phyloP scores from a whole-genome alignment of 2,329 filamentous ascomycete species.

The Epichloe baconii region DNA sequence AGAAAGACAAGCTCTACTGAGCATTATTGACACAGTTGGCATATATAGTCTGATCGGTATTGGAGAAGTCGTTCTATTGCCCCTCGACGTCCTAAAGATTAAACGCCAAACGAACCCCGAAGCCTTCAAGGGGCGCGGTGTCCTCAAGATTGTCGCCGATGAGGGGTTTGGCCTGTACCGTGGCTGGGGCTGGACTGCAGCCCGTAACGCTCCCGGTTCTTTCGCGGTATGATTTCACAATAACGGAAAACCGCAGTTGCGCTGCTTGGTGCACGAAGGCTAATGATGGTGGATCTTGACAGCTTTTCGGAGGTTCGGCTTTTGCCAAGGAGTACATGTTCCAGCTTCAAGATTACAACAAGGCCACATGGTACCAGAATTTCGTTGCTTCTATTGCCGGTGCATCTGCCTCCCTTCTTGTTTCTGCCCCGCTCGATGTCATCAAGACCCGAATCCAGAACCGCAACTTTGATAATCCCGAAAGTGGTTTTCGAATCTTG shows the following conservation, averaged over 20 bases:
- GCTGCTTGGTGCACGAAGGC: neutral
- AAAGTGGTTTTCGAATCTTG: constrained; percentile 84
- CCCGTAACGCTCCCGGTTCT: constrained; percentile 89
- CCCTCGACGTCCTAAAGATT: constrained; percentile 96
- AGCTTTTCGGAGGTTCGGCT: constrained; percentile 94
- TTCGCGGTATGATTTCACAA: constrained; percentile 62
- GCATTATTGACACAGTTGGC: neutral
- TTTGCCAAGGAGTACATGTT: constrained; percentile 97
- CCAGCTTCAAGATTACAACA: constrained; percentile 85
- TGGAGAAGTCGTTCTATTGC: constrained; percentile 89
- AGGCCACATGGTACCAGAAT: constrained; percentile 88
- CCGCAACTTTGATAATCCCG: constrained; percentile 95
- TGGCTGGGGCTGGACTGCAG: constrained; percentile 95
- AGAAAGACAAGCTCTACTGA: too few relatives aligned
- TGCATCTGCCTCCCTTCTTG: constrained; percentile 85
- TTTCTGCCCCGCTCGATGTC: constrained; percentile 92
- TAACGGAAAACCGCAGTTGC: neutral
- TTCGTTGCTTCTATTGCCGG: constrained; percentile 93
- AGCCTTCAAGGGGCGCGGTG: constrained; percentile 85
- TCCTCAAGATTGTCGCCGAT: constrained; percentile 79
- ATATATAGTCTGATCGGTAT: constrained; percentile 72
- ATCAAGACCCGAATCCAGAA: constrained; percentile 99
- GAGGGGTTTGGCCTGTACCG: constrained; percentile 94
- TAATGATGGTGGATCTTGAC: constrained; percentile 1
- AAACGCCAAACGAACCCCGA: constrained; percentile 99